Conservation (phyloP, 192 early-diverging fungal genomes). For the Blastocladiella britannica region DNA sequence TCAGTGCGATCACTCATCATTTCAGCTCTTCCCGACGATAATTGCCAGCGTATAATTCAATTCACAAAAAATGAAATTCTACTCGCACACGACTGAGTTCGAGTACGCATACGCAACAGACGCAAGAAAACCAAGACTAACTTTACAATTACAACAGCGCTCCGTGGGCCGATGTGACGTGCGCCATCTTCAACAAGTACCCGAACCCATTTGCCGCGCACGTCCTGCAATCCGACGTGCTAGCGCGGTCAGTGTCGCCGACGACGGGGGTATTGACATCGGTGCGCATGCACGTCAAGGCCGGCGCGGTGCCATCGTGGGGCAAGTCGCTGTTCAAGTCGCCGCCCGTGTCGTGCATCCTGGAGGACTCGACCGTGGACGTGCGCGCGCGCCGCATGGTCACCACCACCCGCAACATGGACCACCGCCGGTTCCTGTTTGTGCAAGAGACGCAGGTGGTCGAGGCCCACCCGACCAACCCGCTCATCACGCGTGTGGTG, state of each 20-base stretch:
- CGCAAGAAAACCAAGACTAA: neutral
- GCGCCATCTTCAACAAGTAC: constrained; percentile 82
- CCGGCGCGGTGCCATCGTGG: constrained; percentile 74
- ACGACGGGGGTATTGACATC: constrained; percentile 60
- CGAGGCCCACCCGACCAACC: constrained; percentile 16
- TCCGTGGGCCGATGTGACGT: constrained; percentile 65
- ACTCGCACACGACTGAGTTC: neutral
- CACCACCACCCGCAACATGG: constrained; percentile 69
- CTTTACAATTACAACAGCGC: constrained; percentile 8
- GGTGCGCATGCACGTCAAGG: constrained; percentile 75
- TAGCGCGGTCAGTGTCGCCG: constrained; percentile 62
- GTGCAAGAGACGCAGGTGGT: constrained; percentile 80
- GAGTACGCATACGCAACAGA: neutral
- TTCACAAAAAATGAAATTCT: neutral
- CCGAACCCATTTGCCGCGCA: constrained; percentile 95
- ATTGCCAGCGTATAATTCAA: too few species aligned
- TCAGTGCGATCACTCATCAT: too few species aligned
- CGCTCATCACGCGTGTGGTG: constrained; percentile 43
- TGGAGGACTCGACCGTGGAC: constrained; percentile 78
- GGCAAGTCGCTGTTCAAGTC: constrained; percentile 52
- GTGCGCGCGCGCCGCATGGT: constrained; percentile 51
- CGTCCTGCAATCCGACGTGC: constrained; percentile 80
- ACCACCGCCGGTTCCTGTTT: constrained; percentile 77
- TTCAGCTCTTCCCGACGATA: too few species aligned
- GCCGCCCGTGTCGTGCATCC: constrained; percentile 64